Evolutionary conservation across 305 asterid genomes (phyloP), one percentile per base, ranked within the genome.

Genomic region (Andrographis paniculata): DNA sequence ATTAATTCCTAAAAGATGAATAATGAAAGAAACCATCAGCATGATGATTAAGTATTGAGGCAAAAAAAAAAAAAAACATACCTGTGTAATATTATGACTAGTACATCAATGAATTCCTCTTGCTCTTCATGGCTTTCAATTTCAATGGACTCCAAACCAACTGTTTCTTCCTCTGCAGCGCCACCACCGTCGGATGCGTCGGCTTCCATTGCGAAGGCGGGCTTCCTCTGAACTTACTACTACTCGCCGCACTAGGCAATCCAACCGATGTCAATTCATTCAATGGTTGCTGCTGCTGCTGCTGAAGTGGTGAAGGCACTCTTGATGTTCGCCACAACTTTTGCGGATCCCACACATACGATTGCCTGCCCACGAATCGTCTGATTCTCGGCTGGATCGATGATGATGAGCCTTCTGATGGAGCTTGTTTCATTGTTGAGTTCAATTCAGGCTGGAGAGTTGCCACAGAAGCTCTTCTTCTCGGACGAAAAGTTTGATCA

Each of bases 71-170:
- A n/a, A n/a, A n/a, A n/a, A n/a, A n/a, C n/a, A n/a, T n/a, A n/a
- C n/a, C n/a, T n/a, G n/a, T n/a, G n/a, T n/a, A n/a, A n/a, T n/a
- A n/a, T n/a, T n/a, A n/a, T n/a, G n/a, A n/a, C n/a, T n/a, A n/a
- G n/a, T n/a, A n/a, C 60, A 78, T 1, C 5, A 67, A 28, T 0
- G 85, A 78, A 55, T 63, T 74, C 76, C 87, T 27, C n/a, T n/a
- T n/a, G n/a, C n/a, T n/a, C n/a, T n/a, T n/a, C n/a, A n/a, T n/a
- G n/a, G n/a, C 67, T 65, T 69, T 82, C 68, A 71, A 50, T 78
- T 63, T 78, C 60, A 85, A n/a, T 8, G 98, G 98, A 67, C 98
- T 89, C 98, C 98, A 89, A 19, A 85, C 77, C 51, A 89, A 43
- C 53, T 70, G 79, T 50, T 85, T 89, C 79, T 79, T n/a, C n/a